Evolutionary conservation across 495 filamentous ascomycete species (phyloP).

Genomic region (Thermothielavioides terrestris): DNA sequence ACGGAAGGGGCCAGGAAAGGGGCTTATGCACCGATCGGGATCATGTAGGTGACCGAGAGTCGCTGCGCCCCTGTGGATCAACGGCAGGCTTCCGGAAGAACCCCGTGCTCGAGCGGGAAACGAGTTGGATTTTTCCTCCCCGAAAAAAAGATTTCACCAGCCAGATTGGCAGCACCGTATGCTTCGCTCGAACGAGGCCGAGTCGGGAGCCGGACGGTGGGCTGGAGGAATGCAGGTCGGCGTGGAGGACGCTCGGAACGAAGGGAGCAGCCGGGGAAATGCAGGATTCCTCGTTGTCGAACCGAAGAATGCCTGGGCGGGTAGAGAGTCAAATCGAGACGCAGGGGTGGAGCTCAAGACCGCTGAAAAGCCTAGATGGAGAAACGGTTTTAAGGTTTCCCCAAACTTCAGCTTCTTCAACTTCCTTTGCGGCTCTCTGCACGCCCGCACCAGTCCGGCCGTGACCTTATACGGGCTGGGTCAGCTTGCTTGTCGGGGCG

Average conservation of each 20-base stretch:
- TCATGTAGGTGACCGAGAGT: conserved; percentile 25
- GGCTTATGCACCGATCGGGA: conserved; percentile 23
- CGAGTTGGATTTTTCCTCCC: background rate
- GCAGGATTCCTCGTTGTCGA: conserved; percentile 31
- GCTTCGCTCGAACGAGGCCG: conserved; percentile 1
- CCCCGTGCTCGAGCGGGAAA: background rate
- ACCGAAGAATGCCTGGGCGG: conserved; percentile 28
- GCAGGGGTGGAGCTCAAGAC: conserved; percentile 9
- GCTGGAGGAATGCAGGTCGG: conserved; percentile 11
- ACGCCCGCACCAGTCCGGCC: conserved; percentile 20
- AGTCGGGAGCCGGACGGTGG: conserved; percentile 3
- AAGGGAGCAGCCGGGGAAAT: conserved; percentile 22
- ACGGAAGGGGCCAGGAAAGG: conserved; percentile 23
- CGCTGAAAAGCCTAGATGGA: conserved; percentile 1
- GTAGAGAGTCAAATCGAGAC: conserved; percentile 10
- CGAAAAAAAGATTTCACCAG: background rate
- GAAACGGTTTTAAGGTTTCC: conserved; percentile 8
- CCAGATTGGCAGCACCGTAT: background rate
- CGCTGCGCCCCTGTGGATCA: conserved; percentile 4
- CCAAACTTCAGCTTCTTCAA: conserved; percentile 13
- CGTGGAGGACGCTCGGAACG: conserved; percentile 19
- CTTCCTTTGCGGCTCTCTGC: conserved; percentile 9
- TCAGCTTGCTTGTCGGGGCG: conserved; percentile 23
- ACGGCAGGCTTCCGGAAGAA: conserved; percentile 1
- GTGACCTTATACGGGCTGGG: conserved; percentile 25